These are phyloP conservation scores for Parascedosporium putredinis DNA, from an alignment of 2,329 filamentous ascomycete genomes.

Conservation along the genomic window DNA sequence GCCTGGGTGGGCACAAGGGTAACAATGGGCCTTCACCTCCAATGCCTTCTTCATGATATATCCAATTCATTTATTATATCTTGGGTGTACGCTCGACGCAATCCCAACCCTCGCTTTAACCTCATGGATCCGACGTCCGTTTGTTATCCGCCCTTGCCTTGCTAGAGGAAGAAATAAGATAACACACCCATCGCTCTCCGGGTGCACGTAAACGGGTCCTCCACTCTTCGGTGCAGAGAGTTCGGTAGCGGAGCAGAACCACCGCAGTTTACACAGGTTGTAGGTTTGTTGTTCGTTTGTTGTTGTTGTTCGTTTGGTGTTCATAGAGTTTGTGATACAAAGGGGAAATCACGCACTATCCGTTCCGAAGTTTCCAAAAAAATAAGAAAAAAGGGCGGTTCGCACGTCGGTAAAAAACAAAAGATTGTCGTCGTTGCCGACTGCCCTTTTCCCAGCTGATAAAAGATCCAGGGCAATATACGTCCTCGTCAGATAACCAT, in stretches of 20 bases:
- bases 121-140: conserved; percentile 38
- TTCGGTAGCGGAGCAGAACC: conserved; percentile 52
- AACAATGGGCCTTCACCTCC: background rate
- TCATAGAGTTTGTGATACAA: conserved; percentile 17
- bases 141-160: background rate
- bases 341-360: conserved; percentile 1
- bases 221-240: conserved; percentile 61
- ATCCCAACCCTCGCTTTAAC: conserved; percentile 59
- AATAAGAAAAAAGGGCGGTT: background rate
- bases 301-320: background rate
- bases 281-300: conserved; percentile 12
- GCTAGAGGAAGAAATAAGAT: background rate
- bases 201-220: conserved; percentile 11
- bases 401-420: background rate
- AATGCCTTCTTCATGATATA: conserved; percentile 1
- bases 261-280: conserved; percentile 32
- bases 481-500: conserved; percentile 47
- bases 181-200: background rate
- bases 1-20: background rate
- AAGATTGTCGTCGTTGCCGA: too few relatives aligned
- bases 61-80: conserved; percentile 17
- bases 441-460: conserved; percentile 2
- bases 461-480: background rate
- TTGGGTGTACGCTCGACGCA: conserved; percentile 52
- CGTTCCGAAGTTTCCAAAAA: background rate